Evolutionary conservation across 805 yeast genomes (phyloP), one percentile per base, ranked within the genome.

Genomic region (Tetrapisispora phaffii): DNA sequence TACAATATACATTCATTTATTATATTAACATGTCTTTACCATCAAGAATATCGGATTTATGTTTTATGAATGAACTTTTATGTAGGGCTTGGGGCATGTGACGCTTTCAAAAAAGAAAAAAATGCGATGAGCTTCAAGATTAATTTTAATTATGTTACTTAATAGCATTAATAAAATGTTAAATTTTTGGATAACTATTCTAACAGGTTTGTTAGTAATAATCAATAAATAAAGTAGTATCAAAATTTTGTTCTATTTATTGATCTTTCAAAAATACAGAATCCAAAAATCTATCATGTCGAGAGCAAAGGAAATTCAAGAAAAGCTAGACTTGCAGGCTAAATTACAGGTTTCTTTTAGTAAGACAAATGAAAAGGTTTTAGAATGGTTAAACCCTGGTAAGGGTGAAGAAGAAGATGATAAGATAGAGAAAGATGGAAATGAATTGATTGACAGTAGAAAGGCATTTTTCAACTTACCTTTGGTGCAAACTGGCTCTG

Each of bases 261-360:
- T 9, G 12, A 12, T 10, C 13, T 12, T 28, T 28, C 12, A 12
- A 28, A 28, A 10, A 9, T 10, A 7, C 6, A 10, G 31, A 12
- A 9, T n/a, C 12, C 4, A 9, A 5, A n/a, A 5, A n/a, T 28
- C 13, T n/a, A 28, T 28, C 17, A 44, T 44, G 47, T 39, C 47
- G 16, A 54, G 62, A 38, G 63, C 67, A 17, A 56, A 48, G 41
- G 68, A 63, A 41, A 58, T 62, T 4, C 60, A 60, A 46, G 67
- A 62, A 36, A 65, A 61, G 45, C 47, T 60, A 20, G 56, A 49
- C 17, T 41, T 65, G 17, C 66, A 62, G 37, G 66, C 67, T 3
- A 52, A 58, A 42, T 48, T 65, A 5, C 66, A 62, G 32, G 26
- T 53, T 1, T 47, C 61, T 1, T 58, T 63, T 34, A 53, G 42